These are phyloP conservation scores for Neurospora cerealis DNA, from an alignment of 495 filamentous ascomycete species.

Conservation along the genomic window DNA sequence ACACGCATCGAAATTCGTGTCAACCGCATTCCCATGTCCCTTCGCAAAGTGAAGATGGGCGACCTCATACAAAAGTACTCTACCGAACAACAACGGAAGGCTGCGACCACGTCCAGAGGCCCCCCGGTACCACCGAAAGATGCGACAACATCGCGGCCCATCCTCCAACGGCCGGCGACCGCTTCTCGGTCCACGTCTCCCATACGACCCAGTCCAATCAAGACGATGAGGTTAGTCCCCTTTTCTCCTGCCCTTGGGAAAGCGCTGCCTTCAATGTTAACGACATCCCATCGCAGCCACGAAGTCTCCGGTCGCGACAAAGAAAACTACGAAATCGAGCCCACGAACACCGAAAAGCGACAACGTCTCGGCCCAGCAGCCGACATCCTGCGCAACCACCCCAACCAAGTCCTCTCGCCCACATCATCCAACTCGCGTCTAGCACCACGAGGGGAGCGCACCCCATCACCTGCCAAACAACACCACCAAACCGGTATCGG, in stretches of 20 bases:
- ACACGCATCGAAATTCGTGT: constrained; percentile 88
- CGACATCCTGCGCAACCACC: constrained; percentile 15
- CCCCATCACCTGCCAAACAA: constrained; percentile 4
- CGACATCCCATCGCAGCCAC: constrained; percentile 33
- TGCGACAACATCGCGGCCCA: constrained; percentile 2
- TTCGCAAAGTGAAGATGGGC: constrained; percentile 75
- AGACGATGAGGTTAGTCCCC: constrained; percentile 51
- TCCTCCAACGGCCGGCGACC: background rate
- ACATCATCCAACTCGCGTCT: constrained; percentile 71
- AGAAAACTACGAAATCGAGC: constrained; percentile 52
- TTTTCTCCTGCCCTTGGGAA: background rate
- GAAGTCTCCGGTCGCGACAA: constrained; percentile 62
- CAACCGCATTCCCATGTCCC: constrained; percentile 75
- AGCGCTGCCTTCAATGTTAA: background rate
- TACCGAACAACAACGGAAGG: constrained; percentile 13
- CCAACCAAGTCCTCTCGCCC: constrained; percentile 59
- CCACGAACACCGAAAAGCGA: constrained; percentile 41
- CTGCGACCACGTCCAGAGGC: background rate
- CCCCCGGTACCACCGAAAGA: constrained; percentile 30
- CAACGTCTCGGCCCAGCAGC: constrained; percentile 16
- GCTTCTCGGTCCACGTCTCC: constrained; percentile 4
- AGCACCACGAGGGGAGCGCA: constrained; percentile 28
- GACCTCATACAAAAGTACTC: constrained; percentile 53
- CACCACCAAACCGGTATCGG: constrained; percentile 29
- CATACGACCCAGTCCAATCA: constrained; percentile 31